These are phyloP conservation scores for Rosa hybrid DNA, from an alignment of 331 rosid genomes.

Conservation along the genomic window DNA sequence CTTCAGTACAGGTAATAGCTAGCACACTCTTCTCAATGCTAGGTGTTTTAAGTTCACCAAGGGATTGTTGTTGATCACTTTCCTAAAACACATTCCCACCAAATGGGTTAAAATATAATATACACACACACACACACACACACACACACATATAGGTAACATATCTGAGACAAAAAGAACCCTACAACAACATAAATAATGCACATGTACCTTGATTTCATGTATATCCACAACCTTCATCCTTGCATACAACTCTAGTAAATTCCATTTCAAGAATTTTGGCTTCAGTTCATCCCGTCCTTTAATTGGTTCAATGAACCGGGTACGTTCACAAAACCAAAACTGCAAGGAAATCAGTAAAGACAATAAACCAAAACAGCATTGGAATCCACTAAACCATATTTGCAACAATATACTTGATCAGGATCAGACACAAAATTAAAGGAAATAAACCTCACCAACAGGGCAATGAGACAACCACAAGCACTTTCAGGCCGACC, in stretches of 20 bases:
- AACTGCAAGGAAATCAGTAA: not conserved
- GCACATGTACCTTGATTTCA: not conserved
- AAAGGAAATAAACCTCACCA: not conserved
- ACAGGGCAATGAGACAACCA: not conserved
- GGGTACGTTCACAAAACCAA: not conserved
- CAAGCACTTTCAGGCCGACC: not conserved
- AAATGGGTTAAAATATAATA: too few relatives aligned
- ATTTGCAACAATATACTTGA: too few relatives aligned
- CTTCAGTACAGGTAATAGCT: too few relatives aligned
- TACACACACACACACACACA: too few relatives aligned
- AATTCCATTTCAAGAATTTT: not conserved
- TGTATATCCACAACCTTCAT: not conserved
- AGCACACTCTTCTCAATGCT: not conserved
- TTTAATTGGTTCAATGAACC: not conserved
- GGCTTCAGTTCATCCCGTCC: not conserved
- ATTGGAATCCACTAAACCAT: too few relatives aligned
- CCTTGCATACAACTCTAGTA: not conserved
- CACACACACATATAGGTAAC: too few relatives aligned
- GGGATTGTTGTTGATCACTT: too few relatives aligned
- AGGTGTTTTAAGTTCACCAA: slow-evolving; percentile 24
- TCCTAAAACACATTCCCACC: too few relatives aligned
- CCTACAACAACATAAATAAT: too few relatives aligned
- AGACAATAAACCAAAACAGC: too few relatives aligned
- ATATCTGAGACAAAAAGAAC: too few relatives aligned
- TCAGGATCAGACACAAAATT: too few relatives aligned